Evolutionary conservation across 345 rosid genomes (phyloP).

Genomic region (Conringia planisiliqua): DNA sequence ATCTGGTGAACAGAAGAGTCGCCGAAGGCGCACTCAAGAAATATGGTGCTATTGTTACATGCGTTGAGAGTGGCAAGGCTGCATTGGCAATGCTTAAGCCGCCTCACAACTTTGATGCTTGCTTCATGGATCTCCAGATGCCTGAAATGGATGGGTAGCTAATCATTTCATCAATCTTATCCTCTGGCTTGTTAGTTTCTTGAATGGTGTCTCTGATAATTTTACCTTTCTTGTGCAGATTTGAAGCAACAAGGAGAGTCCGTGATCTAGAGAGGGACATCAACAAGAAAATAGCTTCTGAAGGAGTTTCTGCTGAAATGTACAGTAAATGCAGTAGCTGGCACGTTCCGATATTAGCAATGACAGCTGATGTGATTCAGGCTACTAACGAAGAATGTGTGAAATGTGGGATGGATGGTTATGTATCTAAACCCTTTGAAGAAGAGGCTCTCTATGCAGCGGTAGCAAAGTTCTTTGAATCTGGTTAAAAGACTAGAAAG

Average conservation of each 20-base stretch:
- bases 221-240: constrained; percentile 36
- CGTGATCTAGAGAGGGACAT: constrained; percentile 51
- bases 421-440: constrained; percentile 79
- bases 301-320: constrained; percentile 44
- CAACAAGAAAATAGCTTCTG: constrained; percentile 52
- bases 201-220: neutral
- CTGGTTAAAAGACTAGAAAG: constrained; percentile 33
- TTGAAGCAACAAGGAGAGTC: constrained; percentile 76
- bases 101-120: constrained; percentile 80
- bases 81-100: constrained; percentile 68
- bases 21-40: constrained; percentile 86
- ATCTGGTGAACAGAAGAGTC: constrained; percentile 79
- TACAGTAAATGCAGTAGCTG: constrained; percentile 43
- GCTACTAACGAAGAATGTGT: constrained; percentile 68
- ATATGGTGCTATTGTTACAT: constrained; percentile 76
- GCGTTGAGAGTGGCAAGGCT: constrained; percentile 74
- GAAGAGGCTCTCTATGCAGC: constrained; percentile 78
- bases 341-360: constrained; percentile 81
- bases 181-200: neutral
- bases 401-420: constrained; percentile 88
- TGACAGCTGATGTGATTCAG: constrained; percentile 94
- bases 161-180: neutral
- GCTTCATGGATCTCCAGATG: constrained; percentile 98
- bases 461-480: constrained; percentile 61
- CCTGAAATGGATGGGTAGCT: constrained; percentile 95